Base-by-base conservation (phyloP, 305 asterid genomes). In the Ilex paraguariensis region DNA sequence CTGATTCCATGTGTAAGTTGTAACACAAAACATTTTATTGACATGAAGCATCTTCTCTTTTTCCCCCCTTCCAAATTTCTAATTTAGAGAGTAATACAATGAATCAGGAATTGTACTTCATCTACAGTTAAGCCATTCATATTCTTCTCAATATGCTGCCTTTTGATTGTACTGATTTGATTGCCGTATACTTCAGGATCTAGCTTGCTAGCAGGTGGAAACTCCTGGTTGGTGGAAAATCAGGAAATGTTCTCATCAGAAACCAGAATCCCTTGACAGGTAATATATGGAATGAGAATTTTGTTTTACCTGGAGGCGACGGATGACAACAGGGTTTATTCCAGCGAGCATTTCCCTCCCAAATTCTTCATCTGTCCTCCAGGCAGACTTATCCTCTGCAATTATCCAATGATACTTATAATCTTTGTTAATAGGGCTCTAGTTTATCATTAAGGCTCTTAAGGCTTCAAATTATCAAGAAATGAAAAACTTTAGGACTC, bases 341-440 rank as follows among this genome's bases (percentile, higher is more conserved):
- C 91, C 91, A 33, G 91, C 88, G 6, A 84, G 77, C 88, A 84
- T 79, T 68, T 84, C 91, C 65, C 91, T 52, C 59, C 78, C 88
- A 15, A 84, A 84, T 68, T 84, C 91, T 66, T 77, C 83, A 33
- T 84, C 91, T 1, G 88, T 82, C 67, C 91, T 82, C 91, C 91
- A 84, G 7, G 86, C 86, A 10, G 85, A 75, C 64, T 56, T 69
- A 70, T 79, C 78, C 76, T 61, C 91, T 84, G 74, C 66, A 62
- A 10, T 15, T 1, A 16, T 64, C 60, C 67, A 56, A 31, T 0
- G 48, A 58, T 12, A 60, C 50, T 40, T 54, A 52, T 40, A 12
- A 21, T 16, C 10, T 54, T 33, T 30, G 12, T 52, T 36, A 14
- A 52, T 33, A 44, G n/a, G 16, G 31, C 14, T 60, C 39, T 28